A percentile compares a stretch with the other conserved stretches of the same genome.
Evolutionary conservation across 805 yeast species (phyloP).

Genomic region (Barnettozyma pratensis): DNA sequence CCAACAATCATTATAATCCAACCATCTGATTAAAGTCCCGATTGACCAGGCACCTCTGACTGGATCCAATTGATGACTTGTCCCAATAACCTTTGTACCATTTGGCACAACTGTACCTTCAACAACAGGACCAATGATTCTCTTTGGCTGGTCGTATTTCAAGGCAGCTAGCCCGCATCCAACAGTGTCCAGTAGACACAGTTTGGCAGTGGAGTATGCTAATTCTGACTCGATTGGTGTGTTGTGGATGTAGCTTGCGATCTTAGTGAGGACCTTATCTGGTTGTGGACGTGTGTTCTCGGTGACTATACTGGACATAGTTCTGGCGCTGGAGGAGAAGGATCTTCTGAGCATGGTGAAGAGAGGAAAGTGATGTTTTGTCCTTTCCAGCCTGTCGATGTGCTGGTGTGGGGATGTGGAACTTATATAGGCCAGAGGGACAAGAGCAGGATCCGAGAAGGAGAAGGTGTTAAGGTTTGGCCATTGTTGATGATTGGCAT

Average conservation of each 20-base stretch:
- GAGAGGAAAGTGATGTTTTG: not conserved
- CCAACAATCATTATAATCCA: slow-evolving; percentile 63
- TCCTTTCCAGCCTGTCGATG: too few relatives aligned
- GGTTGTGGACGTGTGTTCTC: slow-evolving; percentile 49
- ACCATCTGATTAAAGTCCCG: slow-evolving; percentile 55
- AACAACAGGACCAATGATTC: slow-evolving; percentile 50
- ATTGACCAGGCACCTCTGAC: slow-evolving; percentile 53
- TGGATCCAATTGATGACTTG: slow-evolving; percentile 46
- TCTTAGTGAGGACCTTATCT: slow-evolving; percentile 43
- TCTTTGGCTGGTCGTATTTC: slow-evolving; percentile 43
- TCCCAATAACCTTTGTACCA: slow-evolving; percentile 53
- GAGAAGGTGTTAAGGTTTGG: too few relatives aligned
- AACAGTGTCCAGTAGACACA: slow-evolving; percentile 50
- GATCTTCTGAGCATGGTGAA: not conserved
- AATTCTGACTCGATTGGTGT: slow-evolving; percentile 38
- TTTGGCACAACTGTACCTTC: slow-evolving; percentile 51
- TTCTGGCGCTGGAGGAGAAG: not conserved
- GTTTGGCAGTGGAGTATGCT: slow-evolving; percentile 49
- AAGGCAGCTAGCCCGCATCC: slow-evolving; percentile 60
- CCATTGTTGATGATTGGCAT: too few relatives aligned
- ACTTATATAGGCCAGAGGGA: too few relatives aligned
- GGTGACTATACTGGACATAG: slow-evolving; percentile 26
- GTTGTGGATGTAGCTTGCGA: slow-evolving; percentile 46
- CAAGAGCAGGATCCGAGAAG: too few relatives aligned
- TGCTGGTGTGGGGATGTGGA: too few relatives aligned